Evolutionary conservation across 73 alveolate genomes (phyloP).

Genomic region (Paramecium octaurelia): DNA sequence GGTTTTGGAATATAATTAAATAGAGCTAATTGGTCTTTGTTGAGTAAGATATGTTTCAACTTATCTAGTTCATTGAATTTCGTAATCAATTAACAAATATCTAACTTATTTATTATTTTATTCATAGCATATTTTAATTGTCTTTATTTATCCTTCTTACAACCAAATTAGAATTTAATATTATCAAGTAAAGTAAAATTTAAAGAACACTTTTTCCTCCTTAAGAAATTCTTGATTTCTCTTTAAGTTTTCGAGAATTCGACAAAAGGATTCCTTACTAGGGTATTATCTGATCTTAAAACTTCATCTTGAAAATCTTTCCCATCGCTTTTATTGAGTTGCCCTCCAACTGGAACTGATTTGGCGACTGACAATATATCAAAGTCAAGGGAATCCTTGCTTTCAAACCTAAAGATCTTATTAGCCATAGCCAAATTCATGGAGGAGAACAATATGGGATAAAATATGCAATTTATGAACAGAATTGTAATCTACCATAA

Average conservation of each 20-base stretch:
- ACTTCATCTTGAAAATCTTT: not conserved
- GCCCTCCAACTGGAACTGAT: not conserved
- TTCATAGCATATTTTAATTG: not conserved
- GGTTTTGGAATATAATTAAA: slow-evolving; percentile 34
- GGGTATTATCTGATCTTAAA: not conserved
- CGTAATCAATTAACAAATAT: not conserved
- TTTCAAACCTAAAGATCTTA: not conserved
- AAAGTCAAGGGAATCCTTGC: not conserved
- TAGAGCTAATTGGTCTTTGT: not conserved
- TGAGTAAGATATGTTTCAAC: not conserved
- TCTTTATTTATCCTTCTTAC: not conserved
- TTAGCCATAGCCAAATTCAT: slow-evolving; percentile 32
- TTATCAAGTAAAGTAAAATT: not conserved
- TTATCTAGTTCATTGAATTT: slow-evolving; percentile 35
- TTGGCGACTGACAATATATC: not conserved
- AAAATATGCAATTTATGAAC: not conserved
- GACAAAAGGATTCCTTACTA: too few species aligned
- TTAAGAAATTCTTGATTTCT: not conserved
- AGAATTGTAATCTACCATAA: not conserved
- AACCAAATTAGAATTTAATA: not conserved
- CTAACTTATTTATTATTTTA: not conserved
- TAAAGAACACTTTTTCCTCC: not conserved
- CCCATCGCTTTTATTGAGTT: not conserved
- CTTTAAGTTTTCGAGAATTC: not conserved
- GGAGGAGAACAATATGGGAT: not conserved